phyloP scores from a whole-genome alignment of 352 stramenopile species.

The Aphanomyces stellatus region DNA sequence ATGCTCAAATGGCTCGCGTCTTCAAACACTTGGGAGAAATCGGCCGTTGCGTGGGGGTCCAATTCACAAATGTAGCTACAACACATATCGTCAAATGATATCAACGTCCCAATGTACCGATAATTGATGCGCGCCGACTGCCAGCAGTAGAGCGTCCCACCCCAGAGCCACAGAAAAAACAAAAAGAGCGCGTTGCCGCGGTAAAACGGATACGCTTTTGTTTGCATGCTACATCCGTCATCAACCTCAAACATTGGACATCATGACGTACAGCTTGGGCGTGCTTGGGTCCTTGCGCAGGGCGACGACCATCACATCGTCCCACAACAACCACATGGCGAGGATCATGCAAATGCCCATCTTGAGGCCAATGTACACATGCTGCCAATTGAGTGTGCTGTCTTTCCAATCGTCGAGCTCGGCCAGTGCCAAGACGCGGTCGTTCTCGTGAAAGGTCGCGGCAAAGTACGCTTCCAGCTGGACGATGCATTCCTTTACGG shows the following conservation, averaged over 20 bases:
- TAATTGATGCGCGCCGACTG: slow-evolving; percentile 85
- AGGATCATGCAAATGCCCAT: slow-evolving; percentile 63
- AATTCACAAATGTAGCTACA: slow-evolving; percentile 82
- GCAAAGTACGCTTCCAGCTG: slow-evolving; percentile 58
- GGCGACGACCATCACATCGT: slow-evolving; percentile 30
- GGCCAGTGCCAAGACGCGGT: slow-evolving; percentile 57
- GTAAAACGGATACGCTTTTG: slow-evolving; percentile 89
- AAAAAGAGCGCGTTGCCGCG: slow-evolving; percentile 90
- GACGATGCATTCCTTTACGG: slow-evolving; percentile 33
- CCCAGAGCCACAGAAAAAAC: slow-evolving; percentile 93
- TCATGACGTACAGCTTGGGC: not conserved
- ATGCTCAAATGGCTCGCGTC: slow-evolving; percentile 96
- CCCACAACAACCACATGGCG: slow-evolving; percentile 92
- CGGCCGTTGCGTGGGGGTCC: slow-evolving; percentile 70
- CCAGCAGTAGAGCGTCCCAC: slow-evolving; percentile 90
- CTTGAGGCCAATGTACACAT: slow-evolving; percentile 81
- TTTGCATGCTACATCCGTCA: not conserved
- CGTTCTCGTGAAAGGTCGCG: slow-evolving; percentile 68
- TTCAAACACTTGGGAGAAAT: slow-evolving; percentile 88
- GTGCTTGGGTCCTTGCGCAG: not conserved
- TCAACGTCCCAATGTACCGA: slow-evolving; percentile 43
- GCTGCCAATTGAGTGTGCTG: slow-evolving; percentile 60
- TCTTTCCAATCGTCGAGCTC: slow-evolving; percentile 72
- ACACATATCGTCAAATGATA: too few relatives aligned
- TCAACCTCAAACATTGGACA: too few relatives aligned